Conservation (phyloP, 805 yeast species). For the Helenozyma rhizophorensis region DNA sequence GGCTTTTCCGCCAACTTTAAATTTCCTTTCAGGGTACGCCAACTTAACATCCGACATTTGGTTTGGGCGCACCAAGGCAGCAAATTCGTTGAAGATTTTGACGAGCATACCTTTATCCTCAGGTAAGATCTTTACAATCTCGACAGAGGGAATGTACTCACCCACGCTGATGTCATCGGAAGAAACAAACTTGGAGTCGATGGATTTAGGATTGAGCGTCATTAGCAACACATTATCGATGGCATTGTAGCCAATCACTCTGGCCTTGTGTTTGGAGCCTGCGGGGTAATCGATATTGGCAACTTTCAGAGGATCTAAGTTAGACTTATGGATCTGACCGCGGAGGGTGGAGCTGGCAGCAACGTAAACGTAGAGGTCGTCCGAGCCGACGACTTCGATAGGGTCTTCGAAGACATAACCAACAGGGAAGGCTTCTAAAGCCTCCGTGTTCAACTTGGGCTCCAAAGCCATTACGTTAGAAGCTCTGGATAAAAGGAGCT, state of each 20-base stretch:
- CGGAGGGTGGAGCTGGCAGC: constrained; percentile 43
- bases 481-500: constrained; percentile 58
- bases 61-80: constrained; percentile 65
- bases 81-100: constrained; percentile 60
- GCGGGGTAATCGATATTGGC: constrained; percentile 47
- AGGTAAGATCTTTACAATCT: constrained; percentile 52
- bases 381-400: constrained; percentile 58
- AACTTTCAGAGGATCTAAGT: constrained; percentile 47
- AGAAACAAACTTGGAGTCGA: constrained; percentile 63
- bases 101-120: constrained; percentile 62
- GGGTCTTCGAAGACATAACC: constrained; percentile 64
- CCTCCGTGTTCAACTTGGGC: constrained; percentile 14
- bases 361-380: constrained; percentile 51
- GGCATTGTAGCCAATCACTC: constrained; percentile 66
- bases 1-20: constrained; percentile 77
- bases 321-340: constrained; percentile 81
- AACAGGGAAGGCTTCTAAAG: constrained; percentile 63
- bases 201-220: constrained; percentile 61
- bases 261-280: constrained; percentile 69
- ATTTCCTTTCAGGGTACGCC: constrained; percentile 87
- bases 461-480: constrained; percentile 48
- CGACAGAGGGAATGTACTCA: constrained; percentile 48
- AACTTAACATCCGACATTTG: constrained; percentile 85
- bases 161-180: constrained; percentile 76
- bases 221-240: constrained; percentile 65